Conservation (phyloP, 2,329 filamentous ascomycete species). For the Colletotrichum filicis region DNA sequence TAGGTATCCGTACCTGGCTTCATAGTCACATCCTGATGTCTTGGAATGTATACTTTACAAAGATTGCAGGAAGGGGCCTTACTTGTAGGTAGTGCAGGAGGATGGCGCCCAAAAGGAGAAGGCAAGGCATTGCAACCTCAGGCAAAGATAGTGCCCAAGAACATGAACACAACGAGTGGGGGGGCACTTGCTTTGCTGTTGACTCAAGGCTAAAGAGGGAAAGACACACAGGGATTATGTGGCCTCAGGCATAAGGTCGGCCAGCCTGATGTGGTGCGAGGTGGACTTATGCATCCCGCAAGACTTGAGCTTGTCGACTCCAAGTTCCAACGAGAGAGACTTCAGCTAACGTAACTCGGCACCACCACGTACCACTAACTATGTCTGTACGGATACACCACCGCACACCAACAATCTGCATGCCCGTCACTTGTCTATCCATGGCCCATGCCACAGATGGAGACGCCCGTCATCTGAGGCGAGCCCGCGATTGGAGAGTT, state of each 20-base stretch:
- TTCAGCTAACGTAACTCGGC: neutral
- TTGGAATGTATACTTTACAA: neutral
- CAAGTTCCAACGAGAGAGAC: neutral
- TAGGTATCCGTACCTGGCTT: too few species aligned
- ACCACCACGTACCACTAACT: neutral
- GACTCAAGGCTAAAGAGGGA: neutral
- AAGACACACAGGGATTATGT: too few species aligned
- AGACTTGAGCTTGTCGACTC: neutral
- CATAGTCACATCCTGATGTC: too few species aligned
- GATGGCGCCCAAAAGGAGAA: neutral
- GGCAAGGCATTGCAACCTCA: neutral
- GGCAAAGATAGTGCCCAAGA: neutral
- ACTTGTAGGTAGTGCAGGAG: neutral
- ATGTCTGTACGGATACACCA: neutral
- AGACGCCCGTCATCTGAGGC: slow-evolving; percentile 8
- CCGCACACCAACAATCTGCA: slow-evolving; percentile 8
- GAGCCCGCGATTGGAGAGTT: slow-evolving; percentile 32
- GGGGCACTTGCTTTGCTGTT: neutral
- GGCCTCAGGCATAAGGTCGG: neutral
- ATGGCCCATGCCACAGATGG: slow-evolving; percentile 18
- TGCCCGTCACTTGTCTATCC: neutral
- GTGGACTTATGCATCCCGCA: neutral
- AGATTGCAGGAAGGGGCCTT: neutral
- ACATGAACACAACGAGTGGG: neutral
- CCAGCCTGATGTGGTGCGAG: neutral